phyloP scores from a whole-genome alignment of 495 filamentous ascomycete genomes.

The Hypomontagnella monticulosa region DNA sequence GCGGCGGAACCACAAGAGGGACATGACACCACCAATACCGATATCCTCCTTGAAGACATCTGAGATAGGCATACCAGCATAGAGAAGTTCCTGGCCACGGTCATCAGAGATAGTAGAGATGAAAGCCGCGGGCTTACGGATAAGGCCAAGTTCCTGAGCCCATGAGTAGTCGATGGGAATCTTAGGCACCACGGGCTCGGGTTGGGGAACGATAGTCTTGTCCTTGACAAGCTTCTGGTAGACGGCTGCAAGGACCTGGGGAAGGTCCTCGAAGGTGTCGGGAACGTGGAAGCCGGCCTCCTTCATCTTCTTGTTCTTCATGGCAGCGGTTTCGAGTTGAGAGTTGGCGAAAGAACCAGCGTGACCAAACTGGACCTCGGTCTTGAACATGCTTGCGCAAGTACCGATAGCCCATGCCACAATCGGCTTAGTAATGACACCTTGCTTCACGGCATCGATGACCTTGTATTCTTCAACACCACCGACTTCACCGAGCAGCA shows the following conservation, averaged over 20 bases:
- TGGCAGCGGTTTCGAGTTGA: constrained; percentile 93
- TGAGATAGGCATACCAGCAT: constrained; percentile 98
- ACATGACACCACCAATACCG: constrained; percentile 99
- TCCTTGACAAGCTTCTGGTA: constrained; percentile 86
- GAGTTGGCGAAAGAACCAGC: constrained; percentile 99
- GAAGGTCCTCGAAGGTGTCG: constrained; percentile 96
- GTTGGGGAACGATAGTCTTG: constrained; percentile 82
- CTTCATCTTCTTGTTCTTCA: constrained; percentile 96
- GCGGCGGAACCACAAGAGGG: constrained; percentile 98
- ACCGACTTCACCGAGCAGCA: constrained; percentile 97
- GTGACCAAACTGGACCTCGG: constrained; percentile 99
- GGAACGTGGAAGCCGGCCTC: constrained; percentile 95
- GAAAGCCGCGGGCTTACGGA: constrained; percentile 99
- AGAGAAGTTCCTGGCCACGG: constrained; percentile 98
- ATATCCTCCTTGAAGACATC: constrained; percentile 99
- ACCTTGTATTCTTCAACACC: constrained; percentile 99
- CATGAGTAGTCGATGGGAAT: constrained; percentile 99
- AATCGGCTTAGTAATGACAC: constrained; percentile 95
- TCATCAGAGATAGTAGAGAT: constrained; percentile 99
- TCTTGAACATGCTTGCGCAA: constrained; percentile 99
- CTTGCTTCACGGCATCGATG: constrained; percentile 95
- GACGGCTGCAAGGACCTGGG: constrained; percentile 73
- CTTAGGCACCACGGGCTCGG: constrained; percentile 95
- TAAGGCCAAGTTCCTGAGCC: constrained; percentile 98
- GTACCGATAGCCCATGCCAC: constrained; percentile 99